These are phyloP conservation scores for Solanum gracilifrons DNA, from an alignment of 257 asterid genomes.

Conservation along the genomic window DNA sequence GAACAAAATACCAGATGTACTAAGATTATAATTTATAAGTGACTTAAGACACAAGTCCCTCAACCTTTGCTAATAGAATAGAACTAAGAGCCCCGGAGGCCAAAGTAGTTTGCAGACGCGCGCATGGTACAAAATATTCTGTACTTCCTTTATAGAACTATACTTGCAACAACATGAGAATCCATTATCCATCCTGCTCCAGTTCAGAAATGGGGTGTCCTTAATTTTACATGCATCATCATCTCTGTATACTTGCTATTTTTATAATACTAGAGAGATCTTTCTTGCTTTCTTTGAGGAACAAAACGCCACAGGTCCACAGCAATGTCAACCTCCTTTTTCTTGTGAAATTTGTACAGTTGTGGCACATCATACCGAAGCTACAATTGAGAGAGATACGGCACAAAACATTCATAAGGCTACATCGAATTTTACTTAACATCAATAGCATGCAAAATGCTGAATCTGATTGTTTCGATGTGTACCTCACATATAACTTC, in stretches of 20 bases:
- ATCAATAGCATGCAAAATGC: neutral
- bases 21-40: no score
- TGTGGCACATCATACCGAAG: slow-evolving; percentile 84
- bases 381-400: slow-evolving; percentile 18
- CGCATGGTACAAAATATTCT: no score
- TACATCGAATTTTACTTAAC: neutral
- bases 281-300: slow-evolving; percentile 25
- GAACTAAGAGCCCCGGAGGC: neutral
- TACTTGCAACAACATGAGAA: neutral
- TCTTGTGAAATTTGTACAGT: slow-evolving; percentile 96
- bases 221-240: neutral
- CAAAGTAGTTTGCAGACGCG: neutral
- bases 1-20: slow-evolving; percentile 81
- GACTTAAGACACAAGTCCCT: neutral
- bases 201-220: neutral
- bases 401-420: neutral
- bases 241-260: neutral
- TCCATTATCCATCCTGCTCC: neutral
- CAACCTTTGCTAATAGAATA: neutral
- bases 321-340: slow-evolving; percentile 85
- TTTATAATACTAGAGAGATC: neutral
- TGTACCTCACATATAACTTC: slow-evolving; percentile 91
- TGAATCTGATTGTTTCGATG: neutral
- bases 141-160: neutral
- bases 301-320: slow-evolving; percentile 98